These are phyloP conservation scores for Diaporthe citriasiana DNA, from an alignment of 2,329 filamentous ascomycete genomes.

Conservation along the genomic window DNA sequence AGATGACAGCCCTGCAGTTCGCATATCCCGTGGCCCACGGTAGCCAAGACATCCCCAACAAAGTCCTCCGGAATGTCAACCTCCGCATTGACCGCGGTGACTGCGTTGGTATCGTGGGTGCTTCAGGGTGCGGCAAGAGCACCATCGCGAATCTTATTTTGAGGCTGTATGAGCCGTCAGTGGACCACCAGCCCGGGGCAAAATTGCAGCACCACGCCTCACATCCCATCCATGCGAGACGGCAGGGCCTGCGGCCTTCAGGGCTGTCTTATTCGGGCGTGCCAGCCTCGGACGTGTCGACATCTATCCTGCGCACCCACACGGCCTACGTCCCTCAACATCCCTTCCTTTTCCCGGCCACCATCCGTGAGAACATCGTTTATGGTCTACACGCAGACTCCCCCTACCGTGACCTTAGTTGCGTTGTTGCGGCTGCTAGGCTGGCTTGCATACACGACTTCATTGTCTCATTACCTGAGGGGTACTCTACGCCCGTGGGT, in stretches of 20 bases:
- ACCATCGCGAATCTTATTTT: constrained; percentile 84
- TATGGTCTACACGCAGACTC: constrained; percentile 78
- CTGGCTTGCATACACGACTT: constrained; percentile 82
- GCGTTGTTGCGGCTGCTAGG: constrained; percentile 66
- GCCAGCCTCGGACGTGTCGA: constrained; percentile 71
- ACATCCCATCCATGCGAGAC: neutral
- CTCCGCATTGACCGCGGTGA: constrained; percentile 74
- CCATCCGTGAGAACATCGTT: constrained; percentile 83
- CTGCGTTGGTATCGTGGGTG: constrained; percentile 83
- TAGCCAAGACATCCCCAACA: constrained; percentile 45
- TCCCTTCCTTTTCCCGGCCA: constrained; percentile 82
- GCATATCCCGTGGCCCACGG: constrained; percentile 74
- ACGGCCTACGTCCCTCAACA: constrained; percentile 79
- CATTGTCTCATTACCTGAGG: constrained; percentile 76
- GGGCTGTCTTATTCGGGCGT: constrained; percentile 71
- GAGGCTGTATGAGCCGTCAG: constrained; percentile 71
- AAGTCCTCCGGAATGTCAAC: constrained; percentile 75
- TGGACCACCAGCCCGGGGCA: neutral
- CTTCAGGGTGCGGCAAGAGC: constrained; percentile 92
- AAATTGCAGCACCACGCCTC: constrained; percentile 3
- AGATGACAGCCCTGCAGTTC: constrained; percentile 75
- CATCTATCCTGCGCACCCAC: constrained; percentile 69
- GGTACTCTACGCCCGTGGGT: constrained; percentile 81
- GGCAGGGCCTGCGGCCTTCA: constrained; percentile 44
- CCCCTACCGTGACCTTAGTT: constrained; percentile 59